Base-by-base conservation (phyloP, 352 stramenopile genomes). In the Thalassiosira mediterranea region DNA sequence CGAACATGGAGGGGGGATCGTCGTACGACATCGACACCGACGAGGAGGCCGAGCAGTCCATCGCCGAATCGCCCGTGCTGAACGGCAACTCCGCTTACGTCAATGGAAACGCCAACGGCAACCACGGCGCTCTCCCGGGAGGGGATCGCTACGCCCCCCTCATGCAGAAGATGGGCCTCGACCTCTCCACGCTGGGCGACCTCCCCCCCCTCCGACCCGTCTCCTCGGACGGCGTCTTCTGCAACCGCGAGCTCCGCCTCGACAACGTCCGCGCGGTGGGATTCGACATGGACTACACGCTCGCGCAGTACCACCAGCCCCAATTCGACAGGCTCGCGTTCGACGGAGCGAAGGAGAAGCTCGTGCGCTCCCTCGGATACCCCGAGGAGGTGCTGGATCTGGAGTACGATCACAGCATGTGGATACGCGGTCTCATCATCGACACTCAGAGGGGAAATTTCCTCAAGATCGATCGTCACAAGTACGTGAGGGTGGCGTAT, bases 201-300 rank as follows among this genome's bases (percentile, higher is more conserved):
- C 62, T 91, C 8, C 78, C 81, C n/a, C 26, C 58, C 1, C 68
- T 81, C 58, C 65, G 64, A 17, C 66, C 53, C 3, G 60, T 90
- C 7, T 84, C 64, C 19, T 71, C 66, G 11, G 76, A 74, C 37
- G 82, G 88, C 60, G 72, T 94, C 7, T 94, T 94, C 65, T 94
- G 89, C 68, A 94, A 94, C 66, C 75, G 88, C 15, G 89, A 94
- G 83, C 52, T 94, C 3, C 83, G 86, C 46, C 47, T 91, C 15
- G 57, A 69, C 23, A 79, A 83, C 15, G 72, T 94, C 40, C 63
- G 79, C 54, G 84, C 87, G 0, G 82, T 94, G 26, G 92, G 92
- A 23, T 96, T 95, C 76, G 92, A 95, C 53, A 95, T 95, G 91
- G 92, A 96, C 65, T 95, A 95, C 68, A 96, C 92, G 0, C 63